Percentiles rank a stretch among this genome's conserved stretches.
Evolutionary conservation across 805 yeast species (phyloP).

Genomic region (Sugiyamaella qingdaonensis): DNA sequence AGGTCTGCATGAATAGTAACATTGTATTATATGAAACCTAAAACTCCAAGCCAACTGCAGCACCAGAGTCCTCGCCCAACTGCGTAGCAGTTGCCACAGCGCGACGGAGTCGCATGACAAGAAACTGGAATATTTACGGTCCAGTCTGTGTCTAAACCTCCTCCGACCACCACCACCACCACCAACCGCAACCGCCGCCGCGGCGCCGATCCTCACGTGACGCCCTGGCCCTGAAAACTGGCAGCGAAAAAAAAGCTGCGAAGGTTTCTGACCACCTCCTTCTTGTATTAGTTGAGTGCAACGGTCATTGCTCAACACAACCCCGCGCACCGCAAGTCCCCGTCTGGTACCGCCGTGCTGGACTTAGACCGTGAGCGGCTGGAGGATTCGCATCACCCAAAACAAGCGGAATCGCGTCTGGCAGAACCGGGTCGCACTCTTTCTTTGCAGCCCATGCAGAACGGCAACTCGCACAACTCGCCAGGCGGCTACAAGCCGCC

Average conservation of each 20-base stretch:
- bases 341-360: background rate
- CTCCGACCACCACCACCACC: no score
- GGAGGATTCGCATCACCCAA: background rate
- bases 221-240: slow-evolving; percentile 1
- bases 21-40: no score
- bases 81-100: no score
- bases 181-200: no score
- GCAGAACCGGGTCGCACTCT: no score
- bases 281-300: slow-evolving; percentile 1
- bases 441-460: background rate
- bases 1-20: no score
- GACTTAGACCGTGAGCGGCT: background rate
- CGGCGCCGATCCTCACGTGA: background rate
- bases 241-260: background rate
- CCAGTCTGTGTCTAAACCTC: no score
- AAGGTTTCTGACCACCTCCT: slow-evolving; percentile 3
- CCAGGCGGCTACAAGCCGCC: background rate
- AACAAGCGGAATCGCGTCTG: no score
- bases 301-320: slow-evolving; percentile 3
- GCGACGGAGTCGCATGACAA: no score
- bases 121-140: no score
- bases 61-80: no score
- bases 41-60: no score
- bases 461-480: slow-evolving; percentile 1
- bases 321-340: background rate